These are phyloP conservation scores for Fusarium decemcellulare DNA, from an alignment of 2,329 filamentous ascomycete species.

Conservation along the genomic window DNA sequence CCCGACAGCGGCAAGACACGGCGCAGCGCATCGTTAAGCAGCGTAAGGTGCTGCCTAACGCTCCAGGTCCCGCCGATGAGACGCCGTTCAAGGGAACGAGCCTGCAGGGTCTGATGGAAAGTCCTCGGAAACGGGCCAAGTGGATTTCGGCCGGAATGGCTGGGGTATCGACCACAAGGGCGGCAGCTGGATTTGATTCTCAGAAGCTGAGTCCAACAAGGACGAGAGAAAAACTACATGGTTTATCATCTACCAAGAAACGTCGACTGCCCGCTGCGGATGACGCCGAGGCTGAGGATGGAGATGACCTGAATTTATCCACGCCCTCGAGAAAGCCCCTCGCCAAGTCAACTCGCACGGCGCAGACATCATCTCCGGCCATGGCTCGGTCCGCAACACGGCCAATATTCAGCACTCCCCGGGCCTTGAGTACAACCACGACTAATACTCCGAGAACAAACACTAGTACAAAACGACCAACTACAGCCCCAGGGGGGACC, in stretches of 20 bases:
- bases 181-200: conserved; percentile 47
- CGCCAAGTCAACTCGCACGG: conserved; percentile 17
- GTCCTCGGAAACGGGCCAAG: conserved; percentile 51
- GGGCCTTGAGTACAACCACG: conserved; percentile 13
- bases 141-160: conserved; percentile 43
- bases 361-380: conserved; percentile 20
- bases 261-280: conserved; percentile 22
- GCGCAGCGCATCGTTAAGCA: conserved; percentile 44
- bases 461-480: conserved; percentile 6
- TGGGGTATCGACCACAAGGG: conserved; percentile 42
- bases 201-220: conserved; percentile 34
- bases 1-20: conserved; percentile 40
- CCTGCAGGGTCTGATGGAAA: conserved; percentile 61
- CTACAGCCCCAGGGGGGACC: conserved; percentile 15
- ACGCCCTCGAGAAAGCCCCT: conserved; percentile 32
- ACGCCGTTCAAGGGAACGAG: conserved; percentile 50
- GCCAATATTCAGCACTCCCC: conserved; percentile 31
- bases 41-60: conserved; percentile 32
- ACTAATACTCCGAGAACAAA: conserved; percentile 15
- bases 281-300: conserved; percentile 36
- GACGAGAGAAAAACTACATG: neutral
- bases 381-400: conserved; percentile 25
- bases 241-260: conserved; percentile 25
- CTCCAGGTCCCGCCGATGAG: neutral
- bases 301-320: conserved; percentile 25